Evolutionary conservation across 805 yeast species (phyloP).

Genomic region (Candida dajiaensis): DNA sequence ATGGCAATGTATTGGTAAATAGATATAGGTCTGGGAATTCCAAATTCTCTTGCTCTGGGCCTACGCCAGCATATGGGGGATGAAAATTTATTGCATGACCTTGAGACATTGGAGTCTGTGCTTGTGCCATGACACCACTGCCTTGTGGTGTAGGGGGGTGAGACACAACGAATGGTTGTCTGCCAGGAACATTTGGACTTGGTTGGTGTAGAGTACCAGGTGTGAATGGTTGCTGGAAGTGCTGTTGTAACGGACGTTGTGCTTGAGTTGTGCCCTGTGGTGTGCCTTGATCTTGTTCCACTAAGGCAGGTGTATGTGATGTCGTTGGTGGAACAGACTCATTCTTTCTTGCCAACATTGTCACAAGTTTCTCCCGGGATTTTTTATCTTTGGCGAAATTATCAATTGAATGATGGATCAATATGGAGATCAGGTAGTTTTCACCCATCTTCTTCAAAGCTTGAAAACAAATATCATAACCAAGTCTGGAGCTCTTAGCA

Average conservation of each 20-base stretch:
- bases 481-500: constrained; percentile 30
- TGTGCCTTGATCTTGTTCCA: neutral
- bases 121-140: neutral
- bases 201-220: neutral
- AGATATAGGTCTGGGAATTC: constrained; percentile 26
- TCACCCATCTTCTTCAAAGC: constrained; percentile 38
- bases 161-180: neutral
- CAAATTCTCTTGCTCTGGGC: constrained; percentile 4
- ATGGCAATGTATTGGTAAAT: constrained; percentile 22
- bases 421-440: constrained; percentile 46
- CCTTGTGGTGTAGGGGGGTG: neutral
- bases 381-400: constrained; percentile 31
- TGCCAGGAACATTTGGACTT: neutral
- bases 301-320: constrained; percentile 3
- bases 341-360: constrained; percentile 13
- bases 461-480: constrained; percentile 26
- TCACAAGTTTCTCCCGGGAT: constrained; percentile 19
- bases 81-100: neutral
- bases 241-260: constrained; percentile 7
- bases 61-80: neutral
- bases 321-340: constrained; percentile 14
- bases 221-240: constrained; percentile 1
- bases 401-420: constrained; percentile 46
- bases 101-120: neutral
- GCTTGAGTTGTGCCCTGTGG: neutral